Evolutionary conservation across 2,329 filamentous ascomycete genomes (phyloP), one percentile per base, ranked within the genome.

Genomic region (Diaporthe batatas): DNA sequence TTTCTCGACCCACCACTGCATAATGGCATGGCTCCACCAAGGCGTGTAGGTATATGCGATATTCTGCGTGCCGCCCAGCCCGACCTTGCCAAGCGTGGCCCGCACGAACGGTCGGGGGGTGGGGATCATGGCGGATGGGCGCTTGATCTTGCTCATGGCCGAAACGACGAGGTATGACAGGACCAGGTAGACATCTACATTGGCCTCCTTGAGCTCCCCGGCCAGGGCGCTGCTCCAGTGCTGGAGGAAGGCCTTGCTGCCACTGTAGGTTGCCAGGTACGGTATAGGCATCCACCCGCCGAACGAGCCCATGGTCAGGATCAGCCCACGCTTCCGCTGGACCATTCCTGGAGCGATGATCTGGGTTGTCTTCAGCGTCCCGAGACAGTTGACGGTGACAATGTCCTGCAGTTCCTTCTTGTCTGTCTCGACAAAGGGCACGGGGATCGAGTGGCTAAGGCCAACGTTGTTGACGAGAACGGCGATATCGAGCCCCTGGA

Each of bases 401-500:
- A 99, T 99, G 80, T 94, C 91, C 79, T 92, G 89, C 80, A 99
- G 90, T 85, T 98, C 96, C 73, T 92, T 86, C 79, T 91, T 88
- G 16, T 91, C 84, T 0, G 96, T 98, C 79, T 94, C 89, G 65
- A 93, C 85, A 84, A 99, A 99, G 0, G 95, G 89, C 0, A 97
- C 94, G 2, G 96, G 96, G 71, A 98, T 98, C 82, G 88, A 92
- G 86, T 99, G 96, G 83, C 93, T 97, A 82, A 95, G 92, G 76
- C 96, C 96, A 70, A 99, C 96, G 79, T 99, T 99, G 89, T 99
- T 99, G 87, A 99, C 89, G 75, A 99, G 86, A 75, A 99, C 93
- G 57, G 92, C 92, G 34, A 99, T 86, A 76, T 98, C 95, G 51
- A 97, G 89, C 10, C 88, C 92, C 25, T 90, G 83, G 67, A 98